Evolutionary conservation across 306 rosid genomes (phyloP).

Genomic region (Malus asiatica): DNA sequence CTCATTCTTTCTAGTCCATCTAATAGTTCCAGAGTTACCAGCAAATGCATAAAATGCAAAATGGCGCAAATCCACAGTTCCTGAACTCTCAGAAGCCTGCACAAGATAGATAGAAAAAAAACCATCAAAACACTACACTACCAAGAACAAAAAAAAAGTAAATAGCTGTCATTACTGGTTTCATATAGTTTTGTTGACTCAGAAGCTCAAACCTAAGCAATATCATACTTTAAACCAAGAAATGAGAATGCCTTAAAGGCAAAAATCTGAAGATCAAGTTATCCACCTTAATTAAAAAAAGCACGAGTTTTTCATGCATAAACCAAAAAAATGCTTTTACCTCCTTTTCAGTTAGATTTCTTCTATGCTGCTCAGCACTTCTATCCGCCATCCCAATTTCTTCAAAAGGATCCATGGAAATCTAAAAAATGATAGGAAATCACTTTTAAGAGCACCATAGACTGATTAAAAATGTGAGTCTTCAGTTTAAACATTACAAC

Average conservation of each 20-base stretch:
- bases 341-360: conserved; percentile 83
- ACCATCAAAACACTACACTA: conserved; percentile 9
- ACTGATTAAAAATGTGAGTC: conserved; percentile 10
- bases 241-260: not conserved
- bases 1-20: conserved; percentile 85
- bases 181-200: not conserved
- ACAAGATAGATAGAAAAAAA: conserved; percentile 13
- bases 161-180: not conserved
- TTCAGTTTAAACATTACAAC: conserved; percentile 2
- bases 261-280: not conserved
- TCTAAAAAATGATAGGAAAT: conserved; percentile 29
- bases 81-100: conserved; percentile 68
- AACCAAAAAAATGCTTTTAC: conserved; percentile 25
- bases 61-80: conserved; percentile 79
- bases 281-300: not conserved
- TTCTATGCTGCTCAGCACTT: conserved; percentile 62
- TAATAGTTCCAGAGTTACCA: conserved; percentile 65
- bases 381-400: conserved; percentile 73
- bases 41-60: conserved; percentile 91
- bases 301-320: not conserved
- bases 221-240: not conserved
- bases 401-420: conserved; percentile 85
- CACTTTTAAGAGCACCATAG: conserved; percentile 8
- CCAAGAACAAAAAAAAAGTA: not conserved
- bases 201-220: not conserved